Base-by-base conservation (phyloP, 2,329 filamentous ascomycete genomes). In the Xenoacremonium recifei region DNA sequence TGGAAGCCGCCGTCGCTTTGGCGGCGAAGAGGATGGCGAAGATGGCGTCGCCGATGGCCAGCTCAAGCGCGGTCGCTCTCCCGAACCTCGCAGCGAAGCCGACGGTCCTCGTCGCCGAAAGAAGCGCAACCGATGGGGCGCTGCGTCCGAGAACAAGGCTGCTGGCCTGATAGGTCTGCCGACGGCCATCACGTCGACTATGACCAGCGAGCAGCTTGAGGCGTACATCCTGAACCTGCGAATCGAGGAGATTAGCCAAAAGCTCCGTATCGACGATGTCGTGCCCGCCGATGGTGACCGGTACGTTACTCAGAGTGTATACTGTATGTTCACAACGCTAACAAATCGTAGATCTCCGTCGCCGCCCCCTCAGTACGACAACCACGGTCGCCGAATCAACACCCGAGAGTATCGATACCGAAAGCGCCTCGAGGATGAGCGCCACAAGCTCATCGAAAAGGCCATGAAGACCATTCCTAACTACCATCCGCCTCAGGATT, bases 391-490 rank as follows among this genome's bases (percentile, higher is more conserved):
- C 58, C 93, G 93, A 90, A 89, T 97, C 72, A 99, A 99, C 71
- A 99, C 95, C 44, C 84, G 95, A 70, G 95, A 99, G 75, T 96
- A 92, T 72, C 90, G 93, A 61, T 99, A 99, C 73, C 87, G 92
- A 66, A 99, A 97, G 79, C 85, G 86, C 51, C 87, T 99, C 51
- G 93, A 99, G 73, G 93, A 99, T 66, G 93, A 99, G 73, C 91
- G 93, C 54, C 93, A 99, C 75, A 97, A 97, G 71, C 80, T 97
- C 59, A 89, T 99, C 65, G 93, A 99, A 66, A 96, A 95, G 77
- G 93, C 93, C 60, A 96, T 97, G 89, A 97, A 97, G 77, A 90
- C 89, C 63, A 97, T 99, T 69, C 92, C 93, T 75, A 96, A 96
- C 82, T 99, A 99, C 69, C 90, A 97, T 67, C 93, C 93, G 61